Base-by-base conservation (phyloP, 2,329 filamentous ascomycete species). In the Cercospora berteroae region DNA sequence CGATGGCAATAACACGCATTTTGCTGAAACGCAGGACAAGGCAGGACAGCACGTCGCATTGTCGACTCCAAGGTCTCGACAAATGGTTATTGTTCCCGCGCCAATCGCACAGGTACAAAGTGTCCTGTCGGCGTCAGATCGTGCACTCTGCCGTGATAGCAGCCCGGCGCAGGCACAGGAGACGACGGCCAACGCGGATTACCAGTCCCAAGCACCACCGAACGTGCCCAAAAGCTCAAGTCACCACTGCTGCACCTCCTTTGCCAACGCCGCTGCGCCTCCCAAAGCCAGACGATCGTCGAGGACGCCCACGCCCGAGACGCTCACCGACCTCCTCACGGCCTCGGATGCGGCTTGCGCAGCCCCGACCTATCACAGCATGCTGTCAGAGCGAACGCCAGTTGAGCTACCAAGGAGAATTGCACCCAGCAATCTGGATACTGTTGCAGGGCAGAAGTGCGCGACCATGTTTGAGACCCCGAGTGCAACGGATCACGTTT, bases 271-370 rank as follows among this genome's bases (percentile, higher is more conserved):
- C 44, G 12, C 7, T 23, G 20, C 44, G 12, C 6, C 18, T 25
- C 10, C 44, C 4, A 5, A 23, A 12, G 7, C 4, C 0, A 23
- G 18, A 50, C 44, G 44, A 23, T 23, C 4, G 20, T 13, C 20
- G 9, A 23, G 9, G 9, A 50, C 44, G 20, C 20, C 44, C 44
- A 23, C 44, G 20, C 20, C 44, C 18, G 18, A 1, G 4, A 50
- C 20, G 9, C 44, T 91, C 16, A 85, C 89, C 3, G 91, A 95
- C 76, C 83, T 95, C 67, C 87, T 90, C 10, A 39, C 67, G 7
- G 60, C 55, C 3, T 60, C 64, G 20, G 52, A 57, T 31, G 2
- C 58, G 33, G 58, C 31, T 60, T 16, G 1, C 20, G 33, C 39
- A 31, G 60, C 55, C 31, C 44, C 65, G 36, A 20, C 60, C 62